Evolutionary conservation across 345 rosid species (phyloP).

Genomic region (Odontarrhena argentea): DNA sequence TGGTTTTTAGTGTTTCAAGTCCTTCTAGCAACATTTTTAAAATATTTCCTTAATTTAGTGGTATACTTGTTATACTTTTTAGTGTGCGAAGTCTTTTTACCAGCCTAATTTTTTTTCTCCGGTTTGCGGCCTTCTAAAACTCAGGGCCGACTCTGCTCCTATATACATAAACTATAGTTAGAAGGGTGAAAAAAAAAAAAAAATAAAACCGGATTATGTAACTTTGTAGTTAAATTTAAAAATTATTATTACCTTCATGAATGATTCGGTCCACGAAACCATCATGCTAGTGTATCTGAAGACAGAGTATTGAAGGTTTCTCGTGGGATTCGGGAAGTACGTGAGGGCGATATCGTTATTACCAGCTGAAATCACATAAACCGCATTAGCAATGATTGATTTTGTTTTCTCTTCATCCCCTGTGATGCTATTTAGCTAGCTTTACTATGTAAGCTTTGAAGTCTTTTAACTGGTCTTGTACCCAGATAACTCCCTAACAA

Average conservation of each 20-base stretch:
- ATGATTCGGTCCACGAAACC: constrained; percentile 41
- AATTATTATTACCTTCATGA: constrained; percentile 46
- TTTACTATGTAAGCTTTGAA: constrained; percentile 55
- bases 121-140: too few relatives aligned
- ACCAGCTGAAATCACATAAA: constrained; percentile 49
- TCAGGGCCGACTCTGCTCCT: too few relatives aligned
- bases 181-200: background rate
- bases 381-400: constrained; percentile 43
- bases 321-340: constrained; percentile 38
- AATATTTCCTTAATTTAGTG: too few relatives aligned
- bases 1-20: too few relatives aligned
- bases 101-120: too few relatives aligned
- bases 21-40: too few relatives aligned
- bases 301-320: constrained; percentile 42
- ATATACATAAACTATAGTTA: too few relatives aligned
- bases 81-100: too few relatives aligned
- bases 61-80: too few relatives aligned
- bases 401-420: constrained; percentile 52
- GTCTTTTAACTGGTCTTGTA: constrained; percentile 50
- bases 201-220: background rate
- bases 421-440: constrained; percentile 43
- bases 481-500: constrained; percentile 50
- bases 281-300: constrained; percentile 51
- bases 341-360: constrained; percentile 64
- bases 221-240: background rate